A percentile compares a stretch with the other conserved stretches of the same genome.
phyloP scores from a whole-genome alignment of 768 basidiomycete species.

The Russula earlei region DNA sequence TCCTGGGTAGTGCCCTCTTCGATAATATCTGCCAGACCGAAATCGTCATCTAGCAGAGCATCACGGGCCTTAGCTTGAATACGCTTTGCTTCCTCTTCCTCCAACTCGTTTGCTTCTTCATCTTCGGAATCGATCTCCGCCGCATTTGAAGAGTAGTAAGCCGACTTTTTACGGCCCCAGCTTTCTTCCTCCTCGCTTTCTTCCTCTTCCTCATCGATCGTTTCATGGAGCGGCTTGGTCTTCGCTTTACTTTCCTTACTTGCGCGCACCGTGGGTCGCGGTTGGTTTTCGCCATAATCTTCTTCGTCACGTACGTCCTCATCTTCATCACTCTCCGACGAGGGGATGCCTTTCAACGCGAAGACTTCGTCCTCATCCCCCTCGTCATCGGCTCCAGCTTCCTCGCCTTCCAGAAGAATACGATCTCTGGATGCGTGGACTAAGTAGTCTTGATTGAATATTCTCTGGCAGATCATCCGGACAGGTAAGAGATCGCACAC shows the following conservation, averaged over 20 bases:
- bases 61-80: slow-evolving; percentile 70
- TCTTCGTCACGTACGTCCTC: slow-evolving; percentile 34
- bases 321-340: slow-evolving; percentile 35
- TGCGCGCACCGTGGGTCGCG: slow-evolving; percentile 18
- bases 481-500: slow-evolving; percentile 38
- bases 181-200: slow-evolving; percentile 45
- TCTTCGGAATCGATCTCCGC: slow-evolving; percentile 74
- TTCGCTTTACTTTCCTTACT: slow-evolving; percentile 23
- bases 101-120: slow-evolving; percentile 81
- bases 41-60: slow-evolving; percentile 68
- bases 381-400: slow-evolving; percentile 38
- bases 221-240: slow-evolving; percentile 16
- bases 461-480: not conserved
- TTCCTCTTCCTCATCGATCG: slow-evolving; percentile 24
- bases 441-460: slow-evolving; percentile 24
- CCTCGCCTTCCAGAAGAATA: slow-evolving; percentile 64
- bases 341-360: slow-evolving; percentile 49
- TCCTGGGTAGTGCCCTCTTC: slow-evolving; percentile 30
- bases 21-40: slow-evolving; percentile 60
- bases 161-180: slow-evolving; percentile 74
- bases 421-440: slow-evolving; percentile 69
- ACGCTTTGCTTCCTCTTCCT: slow-evolving; percentile 78
- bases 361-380: slow-evolving; percentile 80
- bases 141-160: slow-evolving; percentile 84
- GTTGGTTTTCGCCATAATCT: slow-evolving; percentile 22